Conservation (phyloP, 768 basidiomycete species). For the Serpula lacrymans region DNA sequence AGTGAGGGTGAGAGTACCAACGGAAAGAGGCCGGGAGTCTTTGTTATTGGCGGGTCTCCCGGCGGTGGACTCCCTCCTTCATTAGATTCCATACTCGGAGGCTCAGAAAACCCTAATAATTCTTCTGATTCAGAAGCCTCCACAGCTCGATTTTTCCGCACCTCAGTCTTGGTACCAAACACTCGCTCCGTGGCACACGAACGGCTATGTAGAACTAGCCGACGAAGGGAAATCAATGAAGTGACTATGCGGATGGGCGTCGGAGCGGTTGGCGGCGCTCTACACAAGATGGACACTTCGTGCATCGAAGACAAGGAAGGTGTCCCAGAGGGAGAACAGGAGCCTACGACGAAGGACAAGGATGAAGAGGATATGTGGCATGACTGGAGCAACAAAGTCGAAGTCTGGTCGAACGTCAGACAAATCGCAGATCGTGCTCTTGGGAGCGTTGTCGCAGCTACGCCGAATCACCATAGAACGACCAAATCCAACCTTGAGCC, state of each 20-base stretch:
- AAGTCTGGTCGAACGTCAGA: slow-evolving; percentile 66
- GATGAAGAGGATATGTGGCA: slow-evolving; percentile 41
- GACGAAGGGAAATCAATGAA: slow-evolving; percentile 76
- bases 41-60: slow-evolving; percentile 45
- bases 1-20: slow-evolving; percentile 33
- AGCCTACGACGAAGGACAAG: slow-evolving; percentile 9
- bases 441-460: slow-evolving; percentile 52
- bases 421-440: slow-evolving; percentile 76
- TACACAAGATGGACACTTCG: slow-evolving; percentile 35
- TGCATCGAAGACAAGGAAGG: slow-evolving; percentile 15
- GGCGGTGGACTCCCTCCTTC: slow-evolving; percentile 2
- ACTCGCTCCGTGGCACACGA: slow-evolving; percentile 54
- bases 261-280: slow-evolving; percentile 65
- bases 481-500: slow-evolving; percentile 48
- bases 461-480: slow-evolving; percentile 11
- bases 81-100: slow-evolving; percentile 1
- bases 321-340: slow-evolving; percentile 15
- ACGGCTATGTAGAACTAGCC: slow-evolving; percentile 49
- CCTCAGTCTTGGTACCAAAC: slow-evolving; percentile 65
- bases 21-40: slow-evolving; percentile 39
- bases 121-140: slow-evolving; percentile 17
- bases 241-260: slow-evolving; percentile 82
- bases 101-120: slow-evolving; percentile 1
- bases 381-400: slow-evolving; percentile 69
- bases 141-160: slow-evolving; percentile 57